These are phyloP conservation scores for Colletotrichum sp. DNA, from an alignment of 2,329 filamentous ascomycete genomes.

Conservation along the genomic window DNA sequence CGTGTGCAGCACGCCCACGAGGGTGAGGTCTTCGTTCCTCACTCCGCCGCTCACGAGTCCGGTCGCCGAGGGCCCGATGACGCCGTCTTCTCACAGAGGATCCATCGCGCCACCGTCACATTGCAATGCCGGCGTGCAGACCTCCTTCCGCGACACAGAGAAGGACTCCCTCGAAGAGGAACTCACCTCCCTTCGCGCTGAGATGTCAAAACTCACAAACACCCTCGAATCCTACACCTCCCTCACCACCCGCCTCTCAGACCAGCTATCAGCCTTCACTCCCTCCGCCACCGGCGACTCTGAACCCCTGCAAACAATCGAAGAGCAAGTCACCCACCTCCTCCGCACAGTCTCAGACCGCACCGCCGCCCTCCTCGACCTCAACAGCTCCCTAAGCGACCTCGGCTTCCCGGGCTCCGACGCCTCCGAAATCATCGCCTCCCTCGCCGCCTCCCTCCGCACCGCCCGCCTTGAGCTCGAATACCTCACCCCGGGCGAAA, in stretches of 20 bases:
- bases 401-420: conserved; percentile 59
- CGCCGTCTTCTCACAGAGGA: conserved; percentile 39
- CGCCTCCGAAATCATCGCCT: conserved; percentile 51
- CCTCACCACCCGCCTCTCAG: conserved; percentile 41
- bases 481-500: conserved; percentile 65
- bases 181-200: conserved; percentile 51
- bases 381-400: conserved; percentile 48
- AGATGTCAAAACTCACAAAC: conserved; percentile 51
- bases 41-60: conserved; percentile 63
- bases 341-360: conserved; percentile 53
- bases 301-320: conserved; percentile 33
- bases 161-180: conserved; percentile 50
- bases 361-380: conserved; percentile 48
- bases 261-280: conserved; percentile 38
- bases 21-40: conserved; percentile 51
- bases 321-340: conserved; percentile 46
- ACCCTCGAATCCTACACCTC: conserved; percentile 53
- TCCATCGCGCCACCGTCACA: conserved; percentile 25
- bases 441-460: conserved; percentile 56
- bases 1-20: conserved; percentile 56
- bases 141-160: conserved; percentile 45
- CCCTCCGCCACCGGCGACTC: background rate
- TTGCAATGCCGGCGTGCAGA: conserved; percentile 45
- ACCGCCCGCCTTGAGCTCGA: conserved; percentile 65
- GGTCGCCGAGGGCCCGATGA: conserved; percentile 29